Conservation (phyloP, 805 yeast species). For the Metschnikowia reukaufii region DNA sequence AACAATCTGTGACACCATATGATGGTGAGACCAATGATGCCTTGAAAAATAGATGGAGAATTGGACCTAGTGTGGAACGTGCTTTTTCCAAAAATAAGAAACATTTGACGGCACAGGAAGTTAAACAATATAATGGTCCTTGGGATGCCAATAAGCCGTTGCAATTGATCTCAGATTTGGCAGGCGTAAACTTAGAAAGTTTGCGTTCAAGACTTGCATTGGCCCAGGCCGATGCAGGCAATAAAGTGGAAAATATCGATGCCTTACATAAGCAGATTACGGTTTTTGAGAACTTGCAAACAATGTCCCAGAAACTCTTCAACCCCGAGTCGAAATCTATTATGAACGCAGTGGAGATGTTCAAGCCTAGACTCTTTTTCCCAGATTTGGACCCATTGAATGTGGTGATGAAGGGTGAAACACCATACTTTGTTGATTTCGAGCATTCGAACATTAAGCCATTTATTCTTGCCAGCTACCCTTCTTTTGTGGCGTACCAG, state of each 20-base stretch:
- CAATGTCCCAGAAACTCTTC: slow-evolving; percentile 59
- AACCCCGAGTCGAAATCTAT: slow-evolving; percentile 52
- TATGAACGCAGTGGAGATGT: slow-evolving; percentile 60
- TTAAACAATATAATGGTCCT: slow-evolving; percentile 68
- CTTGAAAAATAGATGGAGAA: slow-evolving; percentile 71
- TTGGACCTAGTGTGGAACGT: slow-evolving; percentile 87
- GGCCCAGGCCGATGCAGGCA: slow-evolving; percentile 53
- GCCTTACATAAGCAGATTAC: slow-evolving; percentile 49
- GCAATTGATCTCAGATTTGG: slow-evolving; percentile 64
- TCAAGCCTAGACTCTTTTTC: slow-evolving; percentile 69
- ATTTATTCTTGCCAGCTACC: slow-evolving; percentile 72
- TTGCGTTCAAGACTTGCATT: slow-evolving; percentile 53
- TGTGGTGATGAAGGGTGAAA: slow-evolving; percentile 49
- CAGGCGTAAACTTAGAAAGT: slow-evolving; percentile 63
- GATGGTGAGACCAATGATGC: slow-evolving; percentile 59
- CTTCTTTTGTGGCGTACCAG: slow-evolving; percentile 79
- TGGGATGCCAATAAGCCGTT: slow-evolving; percentile 62
- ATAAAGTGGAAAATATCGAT: slow-evolving; percentile 43
- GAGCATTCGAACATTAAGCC: slow-evolving; percentile 84
- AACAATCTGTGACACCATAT: slow-evolving; percentile 49
- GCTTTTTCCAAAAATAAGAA: slow-evolving; percentile 70
- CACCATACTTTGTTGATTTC: slow-evolving; percentile 68
- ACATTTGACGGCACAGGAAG: slow-evolving; percentile 48
- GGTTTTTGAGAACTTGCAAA: slow-evolving; percentile 62
- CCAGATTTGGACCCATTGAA: slow-evolving; percentile 94